phyloP scores from a whole-genome alignment of 768 basidiomycete species.

The Imleria badia region DNA sequence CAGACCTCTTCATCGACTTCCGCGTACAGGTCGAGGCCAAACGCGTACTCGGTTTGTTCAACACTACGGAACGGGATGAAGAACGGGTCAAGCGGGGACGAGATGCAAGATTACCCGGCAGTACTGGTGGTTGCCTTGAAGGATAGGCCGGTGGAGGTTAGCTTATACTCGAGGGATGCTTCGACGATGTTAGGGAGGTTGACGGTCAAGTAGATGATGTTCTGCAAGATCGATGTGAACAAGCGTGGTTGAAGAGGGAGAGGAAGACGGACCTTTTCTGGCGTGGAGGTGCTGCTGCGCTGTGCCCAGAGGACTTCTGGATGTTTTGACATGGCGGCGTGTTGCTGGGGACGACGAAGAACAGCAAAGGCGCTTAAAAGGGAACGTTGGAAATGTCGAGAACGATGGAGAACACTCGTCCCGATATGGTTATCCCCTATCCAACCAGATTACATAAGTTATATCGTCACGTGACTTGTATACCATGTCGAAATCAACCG shows the following conservation, averaged over 20 bases:
- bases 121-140: slow-evolving; percentile 77
- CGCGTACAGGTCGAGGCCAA: slow-evolving; percentile 72
- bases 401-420: slow-evolving; percentile 32
- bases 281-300: slow-evolving; percentile 65
- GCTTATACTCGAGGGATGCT: slow-evolving; percentile 54
- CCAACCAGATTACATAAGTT: slow-evolving; percentile 11
- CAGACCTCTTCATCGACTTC: slow-evolving; percentile 75
- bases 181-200: slow-evolving; percentile 75
- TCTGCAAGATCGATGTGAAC: slow-evolving; percentile 45
- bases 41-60: slow-evolving; percentile 65
- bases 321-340: slow-evolving; percentile 47
- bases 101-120: slow-evolving; percentile 50
- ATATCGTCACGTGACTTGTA: slow-evolving; percentile 19
- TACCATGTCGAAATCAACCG: background rate
- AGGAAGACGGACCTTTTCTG: slow-evolving; percentile 59
- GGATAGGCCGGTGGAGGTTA: slow-evolving; percentile 56
- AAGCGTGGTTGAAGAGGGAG: background rate
- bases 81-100: background rate
- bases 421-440: slow-evolving; percentile 16
- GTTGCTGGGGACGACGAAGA: slow-evolving; percentile 8
- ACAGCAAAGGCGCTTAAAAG: slow-evolving; percentile 5
- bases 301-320: slow-evolving; percentile 97
- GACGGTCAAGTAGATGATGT: slow-evolving; percentile 81
- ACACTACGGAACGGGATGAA: slow-evolving; percentile 26
- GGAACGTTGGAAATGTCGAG: slow-evolving; percentile 28